Evolutionary conservation across 2,329 filamentous ascomycete genomes (phyloP), one percentile per base, ranked within the genome.

Genomic region (Fusarium sp.): DNA sequence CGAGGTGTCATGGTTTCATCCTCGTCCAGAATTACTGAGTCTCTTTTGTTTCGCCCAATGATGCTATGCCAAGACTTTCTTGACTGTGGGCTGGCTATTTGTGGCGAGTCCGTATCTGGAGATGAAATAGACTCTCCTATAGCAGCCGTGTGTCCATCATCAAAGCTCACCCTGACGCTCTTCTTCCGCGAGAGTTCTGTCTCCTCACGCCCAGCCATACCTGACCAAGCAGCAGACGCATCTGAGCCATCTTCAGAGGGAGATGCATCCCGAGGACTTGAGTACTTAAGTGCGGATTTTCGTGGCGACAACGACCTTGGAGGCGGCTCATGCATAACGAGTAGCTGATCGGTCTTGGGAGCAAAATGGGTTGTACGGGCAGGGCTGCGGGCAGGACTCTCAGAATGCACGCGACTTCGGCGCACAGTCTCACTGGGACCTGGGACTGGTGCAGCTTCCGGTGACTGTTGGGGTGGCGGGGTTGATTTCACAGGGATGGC

Each of bases 151-250:
- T 82, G 85, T 38, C 87, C 86, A 55, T 94, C 92, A 70, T 94
- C 91, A 78, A 94, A 98, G 82, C 94, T 97, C 51, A 95, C 93
- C 29, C 93, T 86, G 3, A 88, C 88, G 42, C 86, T 88, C 80
- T 92, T 94, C 81, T 90, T 94, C 66, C 88, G 85, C 23, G 81
- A 75, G 3, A 80, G 37, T 4, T 76, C 54, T 4, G 76, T 31
- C 16, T 88, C 86, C 5, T 86, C 83, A 11, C 78, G 76, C 9
- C 58, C 55, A 10, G 66, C 74, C 21, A 76, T 73, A 18, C 76
- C 77, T 38, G 73, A 72, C 31, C 62, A 73, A 49, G 75, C 79
- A 45, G 69, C 75, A 1, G 84, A 86, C 46, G 79, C 80, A 73
- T 86, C 86, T 7, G 86, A 87, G 29, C 83, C 77, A 63, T 85